Base-by-base conservation (phyloP, 2,329 filamentous ascomycete species). In the Sordariomycetes sp. region DNA sequence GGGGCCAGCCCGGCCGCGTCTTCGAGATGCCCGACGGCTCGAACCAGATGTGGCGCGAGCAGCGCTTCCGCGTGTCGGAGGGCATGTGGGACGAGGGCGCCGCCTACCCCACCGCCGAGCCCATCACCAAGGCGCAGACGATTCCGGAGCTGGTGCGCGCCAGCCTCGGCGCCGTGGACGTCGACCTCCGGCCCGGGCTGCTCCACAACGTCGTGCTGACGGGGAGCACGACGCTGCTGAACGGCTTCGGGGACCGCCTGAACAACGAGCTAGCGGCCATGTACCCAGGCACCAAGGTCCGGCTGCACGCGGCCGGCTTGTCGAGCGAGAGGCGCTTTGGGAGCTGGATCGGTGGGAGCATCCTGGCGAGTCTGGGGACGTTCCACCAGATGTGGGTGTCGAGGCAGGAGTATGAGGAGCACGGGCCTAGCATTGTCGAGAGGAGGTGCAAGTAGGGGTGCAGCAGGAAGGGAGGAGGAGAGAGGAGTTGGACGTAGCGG, bases 321-420 rank as follows among this genome's bases (percentile, higher is more conserved):
- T 88, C 88, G 0, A 88, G 86, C 42, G 95, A 99, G 77, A 77
- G 95, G 57, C 87, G 90, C 62, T 97, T 95, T 70, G 91, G 89
- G 24, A 85, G 89, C 54, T 99, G 94, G 92, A 90, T 99, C 63
- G 94, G 95, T 53, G 94, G 94, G 52, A 96, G 90, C 72, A 96
- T 99, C 64, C 76, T 99, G 63, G 91, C 89, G 7, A 96, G 91
- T 71, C 72, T 99, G 73, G 95, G 95, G 10, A 96, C 91, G 15
- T 99, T 99, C 74, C 94, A 99, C 74, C 94, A 99, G 76, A 92
- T 99, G 87, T 99, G 94, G 94, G 95, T 99, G 64, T 92, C 87
- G 25, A 89, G 85, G 71, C 95, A 96, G 77, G 94, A 99, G 75
- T 97, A 96, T 65, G 90, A 96, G 62, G 95, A 99, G 76, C 91